These are phyloP conservation scores for Volvariella surrecta DNA, from an alignment of 1,284 basidiomycete genomes.

Conservation along the genomic window DNA sequence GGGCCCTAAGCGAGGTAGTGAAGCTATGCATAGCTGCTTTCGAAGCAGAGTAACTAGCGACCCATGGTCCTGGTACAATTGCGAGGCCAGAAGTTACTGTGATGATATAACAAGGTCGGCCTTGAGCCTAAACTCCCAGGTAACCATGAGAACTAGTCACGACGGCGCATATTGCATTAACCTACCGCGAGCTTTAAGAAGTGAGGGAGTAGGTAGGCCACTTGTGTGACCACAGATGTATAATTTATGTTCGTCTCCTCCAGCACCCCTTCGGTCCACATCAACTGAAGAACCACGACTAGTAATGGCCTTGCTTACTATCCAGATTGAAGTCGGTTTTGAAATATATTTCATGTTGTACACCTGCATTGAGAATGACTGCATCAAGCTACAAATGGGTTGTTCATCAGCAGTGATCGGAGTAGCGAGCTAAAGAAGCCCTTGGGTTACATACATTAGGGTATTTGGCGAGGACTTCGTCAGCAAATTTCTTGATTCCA, in stretches of 20 bases:
- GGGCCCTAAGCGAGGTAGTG: conserved; percentile 37
- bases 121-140: conserved; percentile 18
- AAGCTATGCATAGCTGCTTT: conserved; percentile 59
- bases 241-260: conserved; percentile 52
- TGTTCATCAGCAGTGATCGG: neutral
- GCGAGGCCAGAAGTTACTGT: conserved; percentile 46
- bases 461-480: conserved; percentile 31
- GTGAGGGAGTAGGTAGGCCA: conserved; percentile 47
- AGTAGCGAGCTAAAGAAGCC: conserved; percentile 3
- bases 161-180: neutral
- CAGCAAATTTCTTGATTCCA: conserved; percentile 30
- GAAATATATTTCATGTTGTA: conserved; percentile 47
- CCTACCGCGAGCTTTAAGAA: conserved; percentile 43
- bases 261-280: conserved; percentile 26
- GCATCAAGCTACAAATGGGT: conserved; percentile 37
- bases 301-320: conserved; percentile 21
- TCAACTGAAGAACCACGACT: neutral
- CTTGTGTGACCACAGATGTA: conserved; percentile 37
- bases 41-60: conserved; percentile 47
- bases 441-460: conserved; percentile 29
- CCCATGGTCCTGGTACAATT: conserved; percentile 32
- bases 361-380: conserved; percentile 35
- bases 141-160: neutral
- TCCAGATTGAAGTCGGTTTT: conserved; percentile 38
- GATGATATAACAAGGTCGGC: conserved; percentile 39